Evolutionary conservation across 163 green algal species (phyloP).

Genomic region (Chlamydomonas reinhardtii): DNA sequence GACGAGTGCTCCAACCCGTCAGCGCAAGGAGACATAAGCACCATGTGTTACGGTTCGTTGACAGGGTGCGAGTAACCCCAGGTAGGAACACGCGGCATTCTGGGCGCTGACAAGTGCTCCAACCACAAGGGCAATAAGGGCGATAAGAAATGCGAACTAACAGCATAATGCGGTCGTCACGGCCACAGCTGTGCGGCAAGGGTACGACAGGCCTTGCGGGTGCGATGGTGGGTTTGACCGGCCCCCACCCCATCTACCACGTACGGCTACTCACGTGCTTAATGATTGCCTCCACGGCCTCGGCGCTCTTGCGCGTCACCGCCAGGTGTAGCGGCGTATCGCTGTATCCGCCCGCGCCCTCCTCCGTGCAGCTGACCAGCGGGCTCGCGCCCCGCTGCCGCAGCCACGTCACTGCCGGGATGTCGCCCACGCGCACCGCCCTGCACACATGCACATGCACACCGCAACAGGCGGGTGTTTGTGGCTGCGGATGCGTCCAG

Average conservation of each 20-base stretch:
- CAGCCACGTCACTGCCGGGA: background rate
- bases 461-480: background rate
- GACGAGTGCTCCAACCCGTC: no score
- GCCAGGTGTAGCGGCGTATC: constrained; percentile 27
- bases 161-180: no score
- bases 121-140: no score
- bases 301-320: background rate
- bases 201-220: no score
- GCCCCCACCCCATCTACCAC: no score
- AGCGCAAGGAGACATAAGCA: no score
- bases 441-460: background rate
- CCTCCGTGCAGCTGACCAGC: background rate
- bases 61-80: no score
- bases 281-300: background rate
- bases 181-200: no score
- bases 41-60: no score
- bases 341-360: background rate
- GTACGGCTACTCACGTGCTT: background rate
- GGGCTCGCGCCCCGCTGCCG: background rate
- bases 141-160: no score
- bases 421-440: background rate
- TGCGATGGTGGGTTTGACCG: background rate
- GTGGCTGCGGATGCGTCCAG: background rate
- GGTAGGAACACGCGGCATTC: no score
- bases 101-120: no score